Evolutionary conservation across 495 filamentous ascomycete genomes (phyloP).

Genomic region (Penicillium cosmopolitanum): DNA sequence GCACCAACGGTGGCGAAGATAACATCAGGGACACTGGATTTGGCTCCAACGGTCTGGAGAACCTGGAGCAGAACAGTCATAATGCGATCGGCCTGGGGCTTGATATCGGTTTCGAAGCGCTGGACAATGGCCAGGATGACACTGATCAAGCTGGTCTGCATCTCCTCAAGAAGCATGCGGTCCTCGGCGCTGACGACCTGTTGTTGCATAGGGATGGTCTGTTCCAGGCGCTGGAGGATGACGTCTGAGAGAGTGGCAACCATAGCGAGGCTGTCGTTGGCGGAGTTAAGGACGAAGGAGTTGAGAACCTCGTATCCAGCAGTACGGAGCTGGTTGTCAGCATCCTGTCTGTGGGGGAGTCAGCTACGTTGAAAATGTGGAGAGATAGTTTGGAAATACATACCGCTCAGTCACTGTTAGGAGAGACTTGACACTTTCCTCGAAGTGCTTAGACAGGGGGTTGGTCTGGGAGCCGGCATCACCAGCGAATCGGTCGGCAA

Average conservation of each 20-base stretch:
- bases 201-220: conserved; percentile 85
- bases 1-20: conserved; percentile 88
- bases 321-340: conserved; percentile 92
- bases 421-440: conserved; percentile 84
- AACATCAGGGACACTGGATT: conserved; percentile 93
- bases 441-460: conserved; percentile 87
- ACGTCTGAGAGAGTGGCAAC: conserved; percentile 82
- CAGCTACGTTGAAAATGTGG: neutral
- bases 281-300: conserved; percentile 87
- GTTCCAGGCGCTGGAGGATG: conserved; percentile 84
- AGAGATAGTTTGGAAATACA: conserved; percentile 14
- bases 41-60: conserved; percentile 73
- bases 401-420: conserved; percentile 81
- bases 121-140: conserved; percentile 90
- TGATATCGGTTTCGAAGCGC: conserved; percentile 88
- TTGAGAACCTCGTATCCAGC: conserved; percentile 98
- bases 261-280: conserved; percentile 78
- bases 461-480: conserved; percentile 78
- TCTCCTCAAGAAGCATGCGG: conserved; percentile 90
- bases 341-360: conserved; percentile 56
- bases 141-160: conserved; percentile 92
- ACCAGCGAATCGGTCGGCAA: conserved; percentile 91
- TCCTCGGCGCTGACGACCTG: conserved; percentile 98
- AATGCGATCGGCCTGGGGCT: conserved; percentile 87
- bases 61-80: conserved; percentile 87